A percentile compares a stretch with the other conserved stretches of the same genome.
Conservation (phyloP, 2,329 filamentous ascomycete species). For the Stagonosporopsis rhizophila region DNA sequence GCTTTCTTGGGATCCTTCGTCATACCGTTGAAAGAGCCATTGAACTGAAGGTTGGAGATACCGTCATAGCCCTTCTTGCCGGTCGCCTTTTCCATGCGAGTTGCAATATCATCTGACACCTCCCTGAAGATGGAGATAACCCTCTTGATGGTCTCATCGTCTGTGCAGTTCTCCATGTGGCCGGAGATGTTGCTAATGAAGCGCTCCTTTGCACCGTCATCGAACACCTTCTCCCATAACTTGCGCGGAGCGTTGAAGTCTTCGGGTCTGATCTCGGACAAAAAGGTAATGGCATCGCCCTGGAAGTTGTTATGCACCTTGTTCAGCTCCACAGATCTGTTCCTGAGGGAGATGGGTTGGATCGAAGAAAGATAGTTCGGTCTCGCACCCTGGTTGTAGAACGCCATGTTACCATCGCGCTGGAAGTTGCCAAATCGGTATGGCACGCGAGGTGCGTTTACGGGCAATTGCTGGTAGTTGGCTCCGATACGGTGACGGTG, state of each 20-base stretch:
- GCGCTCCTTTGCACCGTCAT: slow-evolving; percentile 63
- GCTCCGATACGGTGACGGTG: slow-evolving; percentile 64
- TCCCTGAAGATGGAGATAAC: slow-evolving; percentile 72
- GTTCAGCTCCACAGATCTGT: slow-evolving; percentile 56
- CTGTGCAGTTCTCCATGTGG: slow-evolving; percentile 66
- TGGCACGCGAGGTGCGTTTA: slow-evolving; percentile 62
- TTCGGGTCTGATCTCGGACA: slow-evolving; percentile 61
- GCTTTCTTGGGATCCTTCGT: slow-evolving; percentile 56
- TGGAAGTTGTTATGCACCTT: slow-evolving; percentile 60
- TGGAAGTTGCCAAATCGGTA: slow-evolving; percentile 70
- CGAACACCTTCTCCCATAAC: slow-evolving; percentile 68
- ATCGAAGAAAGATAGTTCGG: slow-evolving; percentile 64
- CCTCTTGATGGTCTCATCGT: slow-evolving; percentile 68
- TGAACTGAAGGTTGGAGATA: slow-evolving; percentile 63
- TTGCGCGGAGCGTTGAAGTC: slow-evolving; percentile 64
- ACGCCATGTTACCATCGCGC: slow-evolving; percentile 74
- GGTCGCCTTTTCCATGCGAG: slow-evolving; percentile 67
- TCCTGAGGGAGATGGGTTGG: slow-evolving; percentile 58
- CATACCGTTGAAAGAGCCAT: slow-evolving; percentile 69
- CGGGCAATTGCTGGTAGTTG: slow-evolving; percentile 67
- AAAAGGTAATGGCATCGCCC: slow-evolving; percentile 58
- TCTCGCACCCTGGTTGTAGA: slow-evolving; percentile 68
- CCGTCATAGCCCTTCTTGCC: slow-evolving; percentile 67
- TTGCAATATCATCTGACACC: slow-evolving; percentile 65
- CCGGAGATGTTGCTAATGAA: slow-evolving; percentile 67